Evolutionary conservation across 1,284 basidiomycete species (phyloP).

Genomic region (Kwoniella shivajii): DNA sequence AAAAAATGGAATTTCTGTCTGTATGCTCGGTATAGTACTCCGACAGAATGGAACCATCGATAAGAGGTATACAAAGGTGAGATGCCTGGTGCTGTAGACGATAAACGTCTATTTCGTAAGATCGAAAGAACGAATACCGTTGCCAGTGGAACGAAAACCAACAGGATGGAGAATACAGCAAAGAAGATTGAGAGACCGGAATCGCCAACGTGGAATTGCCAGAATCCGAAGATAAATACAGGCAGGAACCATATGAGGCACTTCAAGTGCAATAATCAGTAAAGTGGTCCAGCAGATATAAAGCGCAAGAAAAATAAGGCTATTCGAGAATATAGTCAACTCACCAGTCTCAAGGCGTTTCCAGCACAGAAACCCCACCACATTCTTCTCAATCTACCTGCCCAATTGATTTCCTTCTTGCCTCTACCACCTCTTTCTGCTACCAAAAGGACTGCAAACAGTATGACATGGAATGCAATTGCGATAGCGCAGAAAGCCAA

Average conservation of each 20-base stretch:
- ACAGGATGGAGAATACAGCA: constrained; percentile 61
- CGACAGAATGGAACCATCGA: constrained; percentile 50
- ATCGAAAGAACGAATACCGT: constrained; percentile 40
- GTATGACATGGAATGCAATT: constrained; percentile 60
- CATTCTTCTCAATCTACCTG: constrained; percentile 56
- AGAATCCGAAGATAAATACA: constrained; percentile 73
- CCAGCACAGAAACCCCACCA: constrained; percentile 56
- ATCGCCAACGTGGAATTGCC: constrained; percentile 83
- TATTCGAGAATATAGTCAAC: constrained; percentile 12
- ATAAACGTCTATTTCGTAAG: constrained; percentile 34
- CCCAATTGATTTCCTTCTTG: constrained; percentile 42
- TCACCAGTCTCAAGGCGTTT: constrained; percentile 51
- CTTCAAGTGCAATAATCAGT: no score
- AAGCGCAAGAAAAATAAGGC: not conserved
- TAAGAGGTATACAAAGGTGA: constrained; percentile 51
- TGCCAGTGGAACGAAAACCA: constrained; percentile 62
- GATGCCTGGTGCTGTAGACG: constrained; percentile 32
- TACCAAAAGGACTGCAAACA: constrained; percentile 58
- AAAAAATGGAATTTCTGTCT: constrained; percentile 55
- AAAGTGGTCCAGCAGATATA: no score
- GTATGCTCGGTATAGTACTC: constrained; percentile 54
- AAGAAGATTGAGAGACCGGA: constrained; percentile 77
- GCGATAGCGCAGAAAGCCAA: constrained; percentile 67
- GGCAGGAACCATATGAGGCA: constrained; percentile 68
- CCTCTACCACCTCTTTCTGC: constrained; percentile 40